Conservation (phyloP, 768 basidiomycete species). For the Pisolithus sp. region DNA sequence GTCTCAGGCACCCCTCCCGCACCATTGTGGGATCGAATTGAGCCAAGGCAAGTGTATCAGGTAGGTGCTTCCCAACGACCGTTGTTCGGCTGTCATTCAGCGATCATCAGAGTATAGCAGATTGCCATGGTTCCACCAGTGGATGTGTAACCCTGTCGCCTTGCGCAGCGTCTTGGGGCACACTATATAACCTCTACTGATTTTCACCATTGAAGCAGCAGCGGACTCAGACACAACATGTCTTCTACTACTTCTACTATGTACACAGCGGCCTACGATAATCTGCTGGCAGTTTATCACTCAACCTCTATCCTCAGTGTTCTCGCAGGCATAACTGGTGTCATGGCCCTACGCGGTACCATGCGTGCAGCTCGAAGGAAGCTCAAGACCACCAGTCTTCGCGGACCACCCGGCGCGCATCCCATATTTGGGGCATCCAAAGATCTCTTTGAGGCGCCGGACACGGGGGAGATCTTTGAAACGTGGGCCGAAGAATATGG, state of each 20-base stretch:
- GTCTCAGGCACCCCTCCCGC: too few relatives aligned
- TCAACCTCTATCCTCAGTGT: conserved; percentile 3
- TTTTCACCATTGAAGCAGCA: too few relatives aligned
- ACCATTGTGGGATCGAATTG: too few relatives aligned
- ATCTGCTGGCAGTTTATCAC: background rate
- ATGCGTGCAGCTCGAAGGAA: conserved; percentile 4
- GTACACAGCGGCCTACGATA: background rate
- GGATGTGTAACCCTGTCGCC: too few relatives aligned
- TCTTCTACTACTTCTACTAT: background rate
- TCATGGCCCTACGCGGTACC: conserved; percentile 12
- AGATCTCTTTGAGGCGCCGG: conserved; percentile 21
- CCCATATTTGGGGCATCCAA: conserved; percentile 36
- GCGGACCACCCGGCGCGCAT: conserved; percentile 38
- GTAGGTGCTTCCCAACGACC: too few relatives aligned
- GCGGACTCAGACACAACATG: too few relatives aligned
- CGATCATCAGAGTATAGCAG: too few relatives aligned
- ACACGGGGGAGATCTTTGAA: conserved; percentile 33
- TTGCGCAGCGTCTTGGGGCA: too few relatives aligned
- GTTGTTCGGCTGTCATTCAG: too few relatives aligned
- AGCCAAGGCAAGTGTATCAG: too few relatives aligned
- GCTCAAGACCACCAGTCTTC: conserved; percentile 29
- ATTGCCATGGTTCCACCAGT: too few relatives aligned
- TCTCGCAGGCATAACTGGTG: conserved; percentile 9
- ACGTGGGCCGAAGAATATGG: conserved; percentile 42
- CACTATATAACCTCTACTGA: too few relatives aligned